Conservation (phyloP, 192 early-diverging fungal species). For the Podila horticola region DNA sequence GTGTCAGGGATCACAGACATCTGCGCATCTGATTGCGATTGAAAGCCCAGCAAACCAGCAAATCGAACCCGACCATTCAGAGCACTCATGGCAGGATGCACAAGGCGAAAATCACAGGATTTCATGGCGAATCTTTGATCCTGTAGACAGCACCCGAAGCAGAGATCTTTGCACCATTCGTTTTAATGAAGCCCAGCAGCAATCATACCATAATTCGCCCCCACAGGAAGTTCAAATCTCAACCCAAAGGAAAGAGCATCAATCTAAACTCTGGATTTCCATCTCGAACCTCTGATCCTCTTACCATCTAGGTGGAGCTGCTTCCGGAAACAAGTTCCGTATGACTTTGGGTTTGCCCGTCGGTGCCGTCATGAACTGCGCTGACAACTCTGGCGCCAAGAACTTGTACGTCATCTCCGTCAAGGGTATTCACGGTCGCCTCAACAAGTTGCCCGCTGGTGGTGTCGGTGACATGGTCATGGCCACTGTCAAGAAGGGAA, state of each 20-base stretch:
- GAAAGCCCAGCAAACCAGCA: neutral
- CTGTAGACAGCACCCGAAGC: neutral
- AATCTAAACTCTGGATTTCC: neutral
- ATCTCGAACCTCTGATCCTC: too few species aligned
- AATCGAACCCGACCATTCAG: too few species aligned
- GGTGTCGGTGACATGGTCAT: constrained; percentile 99
- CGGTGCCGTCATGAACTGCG: constrained; percentile 99
- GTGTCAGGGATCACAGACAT: neutral
- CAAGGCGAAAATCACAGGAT: neutral
- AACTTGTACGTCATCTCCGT: constrained; percentile 99
- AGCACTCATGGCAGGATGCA: too few species aligned
- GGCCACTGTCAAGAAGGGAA: constrained; percentile 99
- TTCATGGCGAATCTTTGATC: constrained; percentile 5
- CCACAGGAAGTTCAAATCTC: neutral
- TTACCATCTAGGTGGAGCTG: constrained; percentile 59
- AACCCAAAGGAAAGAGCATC: neutral
- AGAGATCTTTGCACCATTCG: too few species aligned
- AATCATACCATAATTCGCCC: too few species aligned
- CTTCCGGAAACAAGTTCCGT: constrained; percentile 96
- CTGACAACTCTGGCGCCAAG: constrained; percentile 99
- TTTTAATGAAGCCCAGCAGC: too few species aligned
- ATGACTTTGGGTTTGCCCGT: constrained; percentile 98
- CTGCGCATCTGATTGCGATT: neutral
- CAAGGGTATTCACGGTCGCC: constrained; percentile 92
- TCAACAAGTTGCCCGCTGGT: constrained; percentile 97